Conservation (phyloP, 2,329 filamentous ascomycete genomes). For the Xylariales sp. region DNA sequence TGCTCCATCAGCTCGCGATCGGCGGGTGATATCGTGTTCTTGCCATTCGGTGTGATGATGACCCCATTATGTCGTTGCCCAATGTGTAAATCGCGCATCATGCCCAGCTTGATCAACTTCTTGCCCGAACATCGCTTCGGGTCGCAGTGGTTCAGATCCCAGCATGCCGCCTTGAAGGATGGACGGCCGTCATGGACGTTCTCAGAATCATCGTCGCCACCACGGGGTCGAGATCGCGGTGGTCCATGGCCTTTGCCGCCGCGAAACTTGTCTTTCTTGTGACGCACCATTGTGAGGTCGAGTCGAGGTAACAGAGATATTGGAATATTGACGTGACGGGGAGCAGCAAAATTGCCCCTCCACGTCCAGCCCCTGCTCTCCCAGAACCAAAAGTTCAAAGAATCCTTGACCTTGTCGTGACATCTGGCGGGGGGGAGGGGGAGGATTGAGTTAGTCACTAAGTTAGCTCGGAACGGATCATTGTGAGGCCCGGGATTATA, state of each 20-base stretch:
- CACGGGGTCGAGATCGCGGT: slow-evolving; percentile 51
- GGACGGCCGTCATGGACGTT: slow-evolving; percentile 38
- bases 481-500: no score
- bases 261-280: slow-evolving; percentile 85
- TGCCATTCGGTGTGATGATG: slow-evolving; percentile 93
- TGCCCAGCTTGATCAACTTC: slow-evolving; percentile 81
- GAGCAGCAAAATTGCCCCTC: no score
- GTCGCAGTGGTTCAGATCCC: slow-evolving; percentile 97
- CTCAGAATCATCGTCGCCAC: slow-evolving; percentile 32
- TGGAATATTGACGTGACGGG: no score
- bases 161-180: slow-evolving; percentile 87
- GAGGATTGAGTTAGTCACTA: no score
- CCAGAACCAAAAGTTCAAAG: no score
- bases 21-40: slow-evolving; percentile 75
- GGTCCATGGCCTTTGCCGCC: slow-evolving; percentile 66
- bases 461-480: no score
- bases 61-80: slow-evolving; percentile 90
- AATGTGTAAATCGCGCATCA: slow-evolving; percentile 89
- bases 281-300: slow-evolving; percentile 69
- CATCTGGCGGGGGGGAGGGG: no score
- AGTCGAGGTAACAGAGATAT: background rate
- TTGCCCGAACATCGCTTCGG: slow-evolving; percentile 96
- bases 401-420: no score
- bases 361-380: no score
- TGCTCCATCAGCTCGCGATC: slow-evolving; percentile 79